phyloP scores from a whole-genome alignment of 164 flowering plant species.

The Dillenia suffruticosa region DNA sequence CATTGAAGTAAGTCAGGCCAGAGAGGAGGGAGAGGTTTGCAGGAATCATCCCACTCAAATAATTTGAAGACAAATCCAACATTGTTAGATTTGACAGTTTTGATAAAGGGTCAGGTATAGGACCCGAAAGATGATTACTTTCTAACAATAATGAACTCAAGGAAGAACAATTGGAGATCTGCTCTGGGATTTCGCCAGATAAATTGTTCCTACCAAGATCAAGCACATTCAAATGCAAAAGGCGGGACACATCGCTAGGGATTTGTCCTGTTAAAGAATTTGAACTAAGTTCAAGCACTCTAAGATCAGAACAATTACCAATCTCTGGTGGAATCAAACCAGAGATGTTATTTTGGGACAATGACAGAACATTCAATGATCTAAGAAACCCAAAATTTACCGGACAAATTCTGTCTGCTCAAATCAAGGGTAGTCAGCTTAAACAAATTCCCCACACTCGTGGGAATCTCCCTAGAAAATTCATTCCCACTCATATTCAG shows the following conservation, averaged over 20 bases:
- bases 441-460: constrained; percentile 37
- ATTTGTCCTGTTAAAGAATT: constrained; percentile 45
- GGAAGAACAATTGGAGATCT: constrained; percentile 33
- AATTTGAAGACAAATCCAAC: constrained; percentile 45
- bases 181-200: constrained; percentile 51
- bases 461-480: constrained; percentile 43
- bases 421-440: constrained; percentile 45
- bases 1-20: constrained; percentile 30
- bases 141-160: constrained; percentile 27
- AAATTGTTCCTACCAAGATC: constrained; percentile 48
- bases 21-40: constrained; percentile 27
- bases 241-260: constrained; percentile 37
- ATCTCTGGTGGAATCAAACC: constrained; percentile 51
- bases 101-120: constrained; percentile 30
- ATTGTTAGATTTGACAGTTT: constrained; percentile 23
- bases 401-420: constrained; percentile 50
- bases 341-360: constrained; percentile 40
- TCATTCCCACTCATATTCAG: constrained; percentile 51
- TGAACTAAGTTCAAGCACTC: constrained; percentile 33
- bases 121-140: constrained; percentile 37
- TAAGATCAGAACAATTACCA: constrained; percentile 46
- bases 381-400: constrained; percentile 51
- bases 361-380: constrained; percentile 40
- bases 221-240: constrained; percentile 30
- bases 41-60: constrained; percentile 46